Percentiles rank a stretch among this genome's conserved stretches.
Evolutionary conservation across 805 yeast species (phyloP).

Genomic region (Teunomyces tritomae): DNA sequence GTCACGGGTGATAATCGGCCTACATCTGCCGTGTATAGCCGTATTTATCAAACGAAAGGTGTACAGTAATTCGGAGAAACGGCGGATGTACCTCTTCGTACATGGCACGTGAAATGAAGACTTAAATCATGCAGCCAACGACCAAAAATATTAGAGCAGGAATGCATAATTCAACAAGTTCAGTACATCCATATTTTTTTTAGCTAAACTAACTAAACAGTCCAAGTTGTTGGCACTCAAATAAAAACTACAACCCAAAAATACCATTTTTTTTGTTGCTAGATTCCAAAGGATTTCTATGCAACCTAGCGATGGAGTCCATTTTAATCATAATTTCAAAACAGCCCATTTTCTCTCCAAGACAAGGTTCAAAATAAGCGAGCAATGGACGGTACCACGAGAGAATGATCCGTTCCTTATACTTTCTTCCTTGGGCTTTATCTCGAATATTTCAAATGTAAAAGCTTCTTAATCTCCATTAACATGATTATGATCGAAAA

Average conservation of each 20-base stretch:
- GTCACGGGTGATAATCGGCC: not conserved
- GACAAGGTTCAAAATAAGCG: not conserved
- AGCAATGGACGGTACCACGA: not conserved
- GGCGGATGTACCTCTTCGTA: not conserved
- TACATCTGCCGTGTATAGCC: not conserved
- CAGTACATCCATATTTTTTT: not conserved
- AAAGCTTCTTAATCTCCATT: not conserved
- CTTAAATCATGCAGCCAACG: not conserved
- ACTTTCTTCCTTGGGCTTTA: not conserved
- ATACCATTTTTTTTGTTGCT: not conserved
- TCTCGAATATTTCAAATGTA: not conserved
- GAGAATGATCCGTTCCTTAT: not conserved
- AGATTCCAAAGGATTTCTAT: not conserved
- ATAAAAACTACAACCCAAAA: not conserved
- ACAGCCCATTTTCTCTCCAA: not conserved
- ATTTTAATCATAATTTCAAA: not conserved
- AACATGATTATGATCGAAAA: not conserved
- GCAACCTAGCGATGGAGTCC: not conserved
- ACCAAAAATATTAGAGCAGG: not conserved
- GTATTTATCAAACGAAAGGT: not conserved
- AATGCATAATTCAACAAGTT: slow-evolving; percentile 1
- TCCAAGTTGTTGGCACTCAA: not conserved
- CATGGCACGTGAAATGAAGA: not conserved
- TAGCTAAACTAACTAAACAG: slow-evolving; percentile 3
- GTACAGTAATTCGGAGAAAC: not conserved